Evolutionary conservation across 495 filamentous ascomycete species (phyloP), one percentile per base, ranked within the genome.

Genomic region (Geopyxis carbonaria): DNA sequence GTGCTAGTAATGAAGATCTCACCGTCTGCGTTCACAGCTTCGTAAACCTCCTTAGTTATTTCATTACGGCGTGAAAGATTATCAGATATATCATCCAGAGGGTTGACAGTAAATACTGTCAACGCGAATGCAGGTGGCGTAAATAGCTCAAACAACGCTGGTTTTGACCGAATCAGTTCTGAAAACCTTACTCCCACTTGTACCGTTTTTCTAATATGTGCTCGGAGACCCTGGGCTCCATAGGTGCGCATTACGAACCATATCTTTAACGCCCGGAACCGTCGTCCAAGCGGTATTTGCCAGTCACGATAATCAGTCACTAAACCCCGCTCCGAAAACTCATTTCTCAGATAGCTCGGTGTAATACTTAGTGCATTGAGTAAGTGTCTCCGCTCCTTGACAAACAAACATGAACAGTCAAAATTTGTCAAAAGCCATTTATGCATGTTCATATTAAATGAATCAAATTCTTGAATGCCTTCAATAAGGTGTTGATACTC

Each of bases 291-390:
- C 8, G 89, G 89, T 53, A 97, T 93, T 59, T 91, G 85, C 89
- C 89, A 97, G 66, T 97, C 91, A 18, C 89, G 73, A 61, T 97
- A 95, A 55, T 97, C 89, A 24, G 84, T 93, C 2, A 97, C 89
- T 4, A 85, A 67, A 1, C 87, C 87, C 31, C 67, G 68, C 42
- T 85, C 80, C 0, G 76, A 78, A 58, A 77, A 83, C 2, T 70
- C 57, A 59, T 93, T 93, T 43, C 72, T 68, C 6, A 91, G 70
- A 60, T 91, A 95, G 5, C 77, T 68, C 2, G 81, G 83, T 35
- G 77, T 80, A 57, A 94, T 78, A 51, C 73, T 76, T 21, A 94
- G 70, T 2, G 84, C 77, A 40, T 76, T 69, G 16, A 75, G 79
- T 19, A 97, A 67, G 53, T 83, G 74, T 18, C 62, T 61, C 11